Evolutionary conservation across 192 early-diverging fungal species (phyloP).

Genomic region (Thamnidium elegans): DNA sequence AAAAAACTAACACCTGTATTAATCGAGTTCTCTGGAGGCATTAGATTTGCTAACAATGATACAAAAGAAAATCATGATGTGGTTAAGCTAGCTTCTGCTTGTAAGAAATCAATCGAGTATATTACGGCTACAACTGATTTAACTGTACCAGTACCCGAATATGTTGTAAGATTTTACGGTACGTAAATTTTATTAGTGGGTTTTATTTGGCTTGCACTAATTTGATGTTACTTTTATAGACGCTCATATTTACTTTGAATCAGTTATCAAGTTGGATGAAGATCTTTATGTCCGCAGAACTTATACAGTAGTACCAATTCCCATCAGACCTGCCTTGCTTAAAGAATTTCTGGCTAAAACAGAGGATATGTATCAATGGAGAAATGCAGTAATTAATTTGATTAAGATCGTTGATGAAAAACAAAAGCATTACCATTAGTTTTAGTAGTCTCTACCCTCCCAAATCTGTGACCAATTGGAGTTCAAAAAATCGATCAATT

Average conservation of each 20-base stretch:
- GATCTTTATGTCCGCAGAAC: slow-evolving; percentile 12
- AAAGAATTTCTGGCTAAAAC: slow-evolving; percentile 9
- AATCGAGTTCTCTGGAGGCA: neutral
- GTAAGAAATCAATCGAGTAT: slow-evolving; percentile 1
- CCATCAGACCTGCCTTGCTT: slow-evolving; percentile 1
- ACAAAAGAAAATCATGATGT: neutral
- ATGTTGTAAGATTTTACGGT: neutral
- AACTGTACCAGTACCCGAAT: neutral
- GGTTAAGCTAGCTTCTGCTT: neutral
- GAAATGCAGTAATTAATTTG: slow-evolving; percentile 7
- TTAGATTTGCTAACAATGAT: neutral
- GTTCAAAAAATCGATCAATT: too few relatives aligned
- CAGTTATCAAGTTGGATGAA: slow-evolving; percentile 1
- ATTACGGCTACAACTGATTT: slow-evolving; percentile 6
- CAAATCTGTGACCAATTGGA: too few relatives aligned
- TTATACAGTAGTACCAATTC: slow-evolving; percentile 8
- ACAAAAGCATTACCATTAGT: neutral
- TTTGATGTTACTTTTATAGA: slow-evolving; percentile 14
- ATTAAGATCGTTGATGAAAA: slow-evolving; percentile 9
- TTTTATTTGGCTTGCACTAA: slow-evolving; percentile 5
- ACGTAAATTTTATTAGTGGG: neutral
- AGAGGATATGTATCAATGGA: slow-evolving; percentile 10
- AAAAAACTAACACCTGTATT: neutral
- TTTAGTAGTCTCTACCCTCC: too few relatives aligned
- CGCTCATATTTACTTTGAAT: slow-evolving; percentile 8